Base-by-base conservation (phyloP, 2,329 filamentous ascomycete genomes). In the Gremmenia infestans region DNA sequence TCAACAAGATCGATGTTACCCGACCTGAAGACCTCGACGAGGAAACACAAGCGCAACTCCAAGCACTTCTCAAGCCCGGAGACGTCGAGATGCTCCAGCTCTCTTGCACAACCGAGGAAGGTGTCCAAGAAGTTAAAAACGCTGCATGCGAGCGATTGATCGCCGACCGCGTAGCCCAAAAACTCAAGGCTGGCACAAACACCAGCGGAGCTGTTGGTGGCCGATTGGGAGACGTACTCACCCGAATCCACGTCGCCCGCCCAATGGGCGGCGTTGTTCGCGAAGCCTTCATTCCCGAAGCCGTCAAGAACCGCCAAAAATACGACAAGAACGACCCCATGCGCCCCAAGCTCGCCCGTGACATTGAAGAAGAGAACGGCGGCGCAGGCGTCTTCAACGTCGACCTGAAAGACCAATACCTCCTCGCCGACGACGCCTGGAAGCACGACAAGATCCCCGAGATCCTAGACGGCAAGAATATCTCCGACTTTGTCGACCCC, bases 1-100 rank as follows among this genome's bases (percentile, higher is more conserved):
- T 97, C 75, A 99, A 99, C 86, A 99, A 99, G 81, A 97, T 97
- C 65, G 94, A 99, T 72, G 83, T 97, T 57, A 84, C 87, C 70
- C 83, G 86, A 57, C 91, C 92, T 1, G 91, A 96, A 68, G 91
- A 97, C 69, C 77, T 99, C 39, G 88, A 94, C 62, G 76, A 83
- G 6, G 89, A 89, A 65, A 85, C 87, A 23, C 88, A 93, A 71
- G 82, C 85, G 54, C 82, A 93, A 68, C 77, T 99, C 43, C 84
- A 96, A 70, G 77, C 82, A 25, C 82, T 99, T 61, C 78, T 94
- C 58, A 94, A 94, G 74, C 83, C 89, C 48, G 88, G 88, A 53
- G 92, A 96, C 70, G 91, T 97, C 8, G 93, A 97, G 76, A 79
- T 97, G 72, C 81, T 99, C 42, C 89, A 97, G 73, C 80, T 96